These are phyloP conservation scores for Zalaria sp. DNA, from an alignment of 2,329 filamentous ascomycete species.

Conservation along the genomic window DNA sequence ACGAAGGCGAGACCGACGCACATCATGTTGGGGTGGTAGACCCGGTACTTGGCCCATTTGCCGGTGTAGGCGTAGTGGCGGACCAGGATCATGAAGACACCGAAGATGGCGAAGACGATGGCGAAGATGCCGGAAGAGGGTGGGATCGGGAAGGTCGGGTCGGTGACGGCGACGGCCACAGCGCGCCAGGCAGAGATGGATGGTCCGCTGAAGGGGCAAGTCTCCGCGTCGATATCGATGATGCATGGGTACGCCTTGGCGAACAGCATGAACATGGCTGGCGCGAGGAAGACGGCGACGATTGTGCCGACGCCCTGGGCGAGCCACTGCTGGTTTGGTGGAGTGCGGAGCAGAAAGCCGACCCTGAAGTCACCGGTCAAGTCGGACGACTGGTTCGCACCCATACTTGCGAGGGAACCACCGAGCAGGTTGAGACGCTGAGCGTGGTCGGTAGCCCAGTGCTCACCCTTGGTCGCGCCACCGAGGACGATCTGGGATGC, in stretches of 20 bases:
- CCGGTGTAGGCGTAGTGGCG: conserved; percentile 42
- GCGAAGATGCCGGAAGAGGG: conserved; percentile 42
- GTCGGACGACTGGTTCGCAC: conserved; percentile 28
- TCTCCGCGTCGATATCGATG: conserved; percentile 30
- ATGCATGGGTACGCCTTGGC: conserved; percentile 56
- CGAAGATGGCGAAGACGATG: conserved; percentile 39
- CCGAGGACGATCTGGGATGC: conserved; percentile 56
- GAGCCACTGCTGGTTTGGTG: conserved; percentile 51
- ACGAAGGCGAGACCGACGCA: conserved; percentile 46
- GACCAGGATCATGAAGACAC: conserved; percentile 37
- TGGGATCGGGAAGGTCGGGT: conserved; percentile 42
- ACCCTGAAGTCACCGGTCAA: conserved; percentile 52
- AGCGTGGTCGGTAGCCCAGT: conserved; percentile 35
- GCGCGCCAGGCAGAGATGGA: conserved; percentile 54
- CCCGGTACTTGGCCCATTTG: conserved; percentile 37
- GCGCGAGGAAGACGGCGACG: conserved; percentile 52
- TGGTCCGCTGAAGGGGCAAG: conserved; percentile 47
- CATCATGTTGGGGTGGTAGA: conserved; percentile 49
- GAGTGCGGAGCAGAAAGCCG: conserved; percentile 51
- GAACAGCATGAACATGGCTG: conserved; percentile 55
- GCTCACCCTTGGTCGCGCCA: conserved; percentile 44
- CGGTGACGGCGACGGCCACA: conserved; percentile 47
- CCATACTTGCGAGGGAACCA: conserved; percentile 31
- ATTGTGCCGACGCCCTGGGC: conserved; percentile 50
- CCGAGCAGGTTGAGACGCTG: conserved; percentile 54